Percentiles rank a stretch among this genome's conserved stretches.
phyloP scores from a whole-genome alignment of 2,329 filamentous ascomycete genomes.

The Trichoderma cornu-damae region DNA sequence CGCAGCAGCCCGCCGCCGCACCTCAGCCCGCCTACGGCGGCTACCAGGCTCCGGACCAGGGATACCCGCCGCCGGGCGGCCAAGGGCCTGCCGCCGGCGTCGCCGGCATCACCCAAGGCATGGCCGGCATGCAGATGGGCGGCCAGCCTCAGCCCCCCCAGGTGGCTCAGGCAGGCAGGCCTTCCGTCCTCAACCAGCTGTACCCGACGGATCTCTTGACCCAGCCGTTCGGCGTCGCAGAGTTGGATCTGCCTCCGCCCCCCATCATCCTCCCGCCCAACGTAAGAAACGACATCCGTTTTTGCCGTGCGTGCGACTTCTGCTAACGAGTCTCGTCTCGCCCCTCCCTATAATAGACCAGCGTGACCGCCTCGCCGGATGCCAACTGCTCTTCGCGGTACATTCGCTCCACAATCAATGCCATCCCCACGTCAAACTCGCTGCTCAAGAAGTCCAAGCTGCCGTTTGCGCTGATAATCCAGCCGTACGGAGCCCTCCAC shows the following conservation, averaged over 20 bases:
- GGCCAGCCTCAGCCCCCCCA: conserved; percentile 38
- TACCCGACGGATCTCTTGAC: conserved; percentile 88
- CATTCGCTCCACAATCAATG: conserved; percentile 90
- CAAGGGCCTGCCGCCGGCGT: conserved; percentile 45
- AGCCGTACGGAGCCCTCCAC: conserved; percentile 89
- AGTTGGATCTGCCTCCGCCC: conserved; percentile 86
- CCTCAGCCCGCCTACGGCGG: conserved; percentile 39
- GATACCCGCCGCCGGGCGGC: conserved; percentile 54
- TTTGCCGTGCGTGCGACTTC: background rate
- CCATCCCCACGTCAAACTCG: conserved; percentile 84
- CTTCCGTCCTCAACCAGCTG: conserved; percentile 70
- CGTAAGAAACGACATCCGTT: conserved; percentile 51
- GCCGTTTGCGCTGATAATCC: conserved; percentile 91
- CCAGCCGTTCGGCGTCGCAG: conserved; percentile 89
- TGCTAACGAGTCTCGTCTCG: conserved; percentile 35
- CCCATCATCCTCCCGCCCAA: conserved; percentile 87
- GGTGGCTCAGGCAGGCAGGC: conserved; percentile 37
- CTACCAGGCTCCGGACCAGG: conserved; percentile 49
- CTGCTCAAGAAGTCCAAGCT: conserved; percentile 95
- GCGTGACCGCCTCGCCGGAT: conserved; percentile 82
- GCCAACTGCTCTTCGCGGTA: conserved; percentile 93
- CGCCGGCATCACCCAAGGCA: conserved; percentile 73
- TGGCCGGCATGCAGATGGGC: conserved; percentile 80
- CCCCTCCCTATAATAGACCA: conserved; percentile 55
- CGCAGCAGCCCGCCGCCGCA: conserved; percentile 37